Base-by-base conservation (phyloP, 2,329 filamentous ascomycete genomes). In the Talaromyces verruculosus region DNA sequence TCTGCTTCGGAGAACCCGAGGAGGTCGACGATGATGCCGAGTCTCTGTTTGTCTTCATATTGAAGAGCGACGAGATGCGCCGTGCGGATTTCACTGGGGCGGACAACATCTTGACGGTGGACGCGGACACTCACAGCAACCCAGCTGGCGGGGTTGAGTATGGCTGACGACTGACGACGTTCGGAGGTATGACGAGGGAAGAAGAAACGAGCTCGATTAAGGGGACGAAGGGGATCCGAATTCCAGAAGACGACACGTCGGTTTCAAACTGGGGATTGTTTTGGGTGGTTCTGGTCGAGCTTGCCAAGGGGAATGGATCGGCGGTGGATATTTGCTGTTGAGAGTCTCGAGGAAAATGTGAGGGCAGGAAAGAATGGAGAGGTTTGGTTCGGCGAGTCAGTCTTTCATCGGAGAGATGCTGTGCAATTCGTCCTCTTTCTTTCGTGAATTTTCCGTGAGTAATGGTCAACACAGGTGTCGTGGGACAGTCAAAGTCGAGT, bases 31-130 rank as follows among this genome's bases (percentile, higher is more conserved):
- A 63, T 17, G 63, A 55, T 4, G 64, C 68, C 61, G 79, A 77
- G 67, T 78, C 77, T 45, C 74, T 71, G 37, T 60, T 66, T 25
- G 76, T 76, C 13, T 76, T 73, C 67, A 81, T 66, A 6, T 79
- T 80, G 67, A 82, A 81, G 55, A 82, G 75, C 43, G 80, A 82
- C 11, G 80, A 81, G 65, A 82, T 79, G 66, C 79, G 79, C 72
- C 77, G 80, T 65, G 78, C 79, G 65, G 78, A 78, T 70, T 79
- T 80, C 65, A 75, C 74, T 61, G 78, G 78, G 72, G 78, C 75
- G 30, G 78, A 79, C 70, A 80, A 71, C 76, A 79, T 78, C 68
- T 68, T 76, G 60, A 41, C 51, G 17, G 53, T 51, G 49, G 53
- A 37, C 19, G 6, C 41, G 57, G 22, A 35, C 49, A 57, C 61